Percentiles rank a stretch among this genome's conserved stretches.
phyloP scores from a whole-genome alignment of 805 yeast species.

The Candida easanensis region DNA sequence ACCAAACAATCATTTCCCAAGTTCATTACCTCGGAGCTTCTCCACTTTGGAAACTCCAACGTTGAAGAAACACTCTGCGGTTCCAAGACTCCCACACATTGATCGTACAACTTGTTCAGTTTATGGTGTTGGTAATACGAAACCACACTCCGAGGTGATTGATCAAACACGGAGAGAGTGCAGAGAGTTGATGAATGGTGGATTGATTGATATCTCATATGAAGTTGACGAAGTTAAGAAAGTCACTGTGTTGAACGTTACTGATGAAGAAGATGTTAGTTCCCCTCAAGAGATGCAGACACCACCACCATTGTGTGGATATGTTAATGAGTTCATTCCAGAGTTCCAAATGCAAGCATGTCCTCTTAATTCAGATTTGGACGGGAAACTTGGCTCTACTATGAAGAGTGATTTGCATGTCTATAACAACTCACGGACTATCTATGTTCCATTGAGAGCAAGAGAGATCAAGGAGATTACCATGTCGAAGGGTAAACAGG shows the following conservation, averaged over 20 bases:
- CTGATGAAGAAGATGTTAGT: conserved; percentile 21
- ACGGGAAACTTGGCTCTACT: conserved; percentile 42
- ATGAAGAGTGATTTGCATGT: conserved; percentile 50
- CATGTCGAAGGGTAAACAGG: conserved; percentile 10
- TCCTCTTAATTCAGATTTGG: conserved; percentile 48
- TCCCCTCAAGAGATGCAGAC: conserved; percentile 8
- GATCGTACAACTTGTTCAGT: conserved; percentile 20
- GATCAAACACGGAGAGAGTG: conserved; percentile 10
- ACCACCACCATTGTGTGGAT: conserved; percentile 30
- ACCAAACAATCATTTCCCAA: conserved; percentile 6
- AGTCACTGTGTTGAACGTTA: conserved; percentile 30
- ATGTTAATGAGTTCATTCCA: conserved; percentile 24
- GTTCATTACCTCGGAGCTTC: conserved; percentile 24
- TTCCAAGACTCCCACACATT: conserved; percentile 29
- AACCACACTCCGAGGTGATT: conserved; percentile 5
- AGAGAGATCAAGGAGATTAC: conserved; percentile 36
- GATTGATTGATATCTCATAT: conserved; percentile 1
- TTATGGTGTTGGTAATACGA: conserved; percentile 10
- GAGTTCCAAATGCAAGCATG: conserved; percentile 49
- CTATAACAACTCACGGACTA: conserved; percentile 25
- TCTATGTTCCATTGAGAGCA: conserved; percentile 34
- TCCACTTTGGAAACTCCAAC: conserved; percentile 7
- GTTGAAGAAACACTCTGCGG: conserved; percentile 26
- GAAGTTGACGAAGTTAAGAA: conserved; percentile 23
- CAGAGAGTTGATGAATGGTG: conserved; percentile 16